These are phyloP conservation scores for Salix udensis DNA, from an alignment of 345 rosid genomes.

Conservation along the genomic window DNA sequence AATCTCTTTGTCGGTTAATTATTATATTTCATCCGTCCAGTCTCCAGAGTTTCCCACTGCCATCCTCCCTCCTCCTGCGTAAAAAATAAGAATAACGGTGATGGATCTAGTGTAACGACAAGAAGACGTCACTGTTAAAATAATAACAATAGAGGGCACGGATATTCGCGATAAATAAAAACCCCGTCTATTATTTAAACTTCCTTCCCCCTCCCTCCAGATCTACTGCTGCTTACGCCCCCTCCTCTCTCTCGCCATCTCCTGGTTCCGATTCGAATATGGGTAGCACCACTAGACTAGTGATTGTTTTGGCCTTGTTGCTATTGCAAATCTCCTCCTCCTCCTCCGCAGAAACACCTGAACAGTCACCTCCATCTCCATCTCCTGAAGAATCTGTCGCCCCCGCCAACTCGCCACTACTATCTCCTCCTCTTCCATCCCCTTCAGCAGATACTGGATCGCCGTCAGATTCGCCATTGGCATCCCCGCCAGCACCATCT, in stretches of 20 bases:
- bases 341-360: slow-evolving; percentile 13
- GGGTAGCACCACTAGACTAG: not conserved
- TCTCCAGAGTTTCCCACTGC: too few relatives aligned
- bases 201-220: not conserved
- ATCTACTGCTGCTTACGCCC: not conserved
- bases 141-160: too few relatives aligned
- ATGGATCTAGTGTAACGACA: too few relatives aligned
- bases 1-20: too few relatives aligned
- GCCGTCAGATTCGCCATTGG: slow-evolving; percentile 17
- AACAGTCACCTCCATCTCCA: slow-evolving; percentile 2
- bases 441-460: slow-evolving; percentile 16
- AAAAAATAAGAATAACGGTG: too few relatives aligned
- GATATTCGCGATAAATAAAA: too few relatives aligned
- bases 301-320: not conserved
- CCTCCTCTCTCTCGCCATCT: not conserved
- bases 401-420: not conserved
- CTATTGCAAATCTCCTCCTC: not conserved
- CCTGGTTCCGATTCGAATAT: not conserved
- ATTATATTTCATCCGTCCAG: too few relatives aligned
- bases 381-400: not conserved
- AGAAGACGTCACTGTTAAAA: too few relatives aligned
- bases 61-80: too few relatives aligned
- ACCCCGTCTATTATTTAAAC: not conserved
- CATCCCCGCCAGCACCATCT: slow-evolving; percentile 30
- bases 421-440: slow-evolving; percentile 18